Evolutionary conservation across 2,329 filamentous ascomycete genomes (phyloP), one percentile per base, ranked within the genome.

Genomic region (Fusarium austroafricanum): DNA sequence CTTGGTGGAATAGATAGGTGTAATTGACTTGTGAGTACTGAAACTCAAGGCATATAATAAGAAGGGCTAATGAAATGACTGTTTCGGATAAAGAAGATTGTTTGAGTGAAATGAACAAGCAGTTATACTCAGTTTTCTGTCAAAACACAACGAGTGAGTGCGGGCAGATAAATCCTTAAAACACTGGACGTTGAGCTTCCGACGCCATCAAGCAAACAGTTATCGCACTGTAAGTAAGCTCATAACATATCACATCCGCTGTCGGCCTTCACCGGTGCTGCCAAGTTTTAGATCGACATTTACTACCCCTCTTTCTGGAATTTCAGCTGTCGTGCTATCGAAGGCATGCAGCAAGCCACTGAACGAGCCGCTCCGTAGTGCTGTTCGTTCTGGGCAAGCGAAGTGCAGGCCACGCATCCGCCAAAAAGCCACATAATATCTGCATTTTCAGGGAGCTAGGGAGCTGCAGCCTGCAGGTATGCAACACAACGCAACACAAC

Each of bases 11-110:
- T 1, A 17, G 12, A 18, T 3, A 20, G 18, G n/a, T 1, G 2
- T 5, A 15, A 26, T 17, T 39, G 20, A 9, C 4, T 12, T 23
- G 21, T 23, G 21, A 6, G 21, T 4, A 23, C 21, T 23, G 21
- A 23, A 23, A 6, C 21, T 23, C 14, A 2, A 9, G 14, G 4
- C 1, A 5, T 26, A 3, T 17, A 2, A 4, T 2, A 28, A 10
- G 11, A 49, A 2, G 14, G 18, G 9, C 18, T 14, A 18, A n/a
- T 1, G 1, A 3, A 21, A 20, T 14, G 20, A 9, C 18, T n/a
- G 14, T 11, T n/a, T 29, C 7, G 10, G 10, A 5, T 12, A 2
- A 11, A 1, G 0, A 15, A 7, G 14, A 3, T 33, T 4, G 12
- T 15, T 12, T 21, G 1, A 21, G 17, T 43, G 6, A 18, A n/a